These are phyloP conservation scores for Asterophora lycoperdoides DNA, from an alignment of 768 basidiomycete species.

Conservation along the genomic window DNA sequence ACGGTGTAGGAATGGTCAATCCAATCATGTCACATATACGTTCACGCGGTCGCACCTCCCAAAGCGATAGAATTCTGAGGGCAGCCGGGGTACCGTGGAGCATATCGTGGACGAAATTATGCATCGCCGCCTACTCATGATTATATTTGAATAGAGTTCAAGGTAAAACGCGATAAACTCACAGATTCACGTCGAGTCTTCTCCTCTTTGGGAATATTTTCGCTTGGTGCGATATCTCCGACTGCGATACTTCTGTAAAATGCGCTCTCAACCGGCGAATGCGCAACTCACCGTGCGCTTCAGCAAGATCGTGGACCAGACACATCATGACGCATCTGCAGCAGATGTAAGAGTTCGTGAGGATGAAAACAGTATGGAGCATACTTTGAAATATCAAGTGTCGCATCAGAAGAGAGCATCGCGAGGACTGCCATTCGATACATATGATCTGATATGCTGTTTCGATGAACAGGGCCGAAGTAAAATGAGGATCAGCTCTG, in stretches of 20 bases:
- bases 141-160: background rate
- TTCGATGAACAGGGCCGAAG: too few relatives aligned
- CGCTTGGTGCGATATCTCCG: conserved; percentile 89
- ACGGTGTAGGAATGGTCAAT: background rate
- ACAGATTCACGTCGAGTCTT: conserved; percentile 77
- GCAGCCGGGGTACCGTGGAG: conserved; percentile 71
- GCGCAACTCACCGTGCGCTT: conserved; percentile 68
- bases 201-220: conserved; percentile 77
- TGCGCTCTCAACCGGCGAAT: too few relatives aligned
- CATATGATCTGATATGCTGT: conserved; percentile 94
- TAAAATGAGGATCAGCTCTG: background rate
- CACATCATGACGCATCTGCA: conserved; percentile 83
- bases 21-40: background rate
- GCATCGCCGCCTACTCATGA: conserved; percentile 71
- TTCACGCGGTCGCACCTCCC: conserved; percentile 48
- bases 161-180: conserved; percentile 12
- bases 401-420: conserved; percentile 76
- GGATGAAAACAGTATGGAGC: conserved; percentile 13
- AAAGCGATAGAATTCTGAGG: conserved; percentile 61
- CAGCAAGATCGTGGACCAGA: conserved; percentile 91
- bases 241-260: conserved; percentile 39
- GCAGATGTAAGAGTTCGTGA: background rate
- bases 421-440: conserved; percentile 94
- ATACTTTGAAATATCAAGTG: conserved; percentile 70
- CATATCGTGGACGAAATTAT: conserved; percentile 86